A percentile compares a stretch with the other conserved stretches of the same genome.
phyloP scores from a whole-genome alignment of 345 rosid genomes.

The Conringia planisiliqua region DNA sequence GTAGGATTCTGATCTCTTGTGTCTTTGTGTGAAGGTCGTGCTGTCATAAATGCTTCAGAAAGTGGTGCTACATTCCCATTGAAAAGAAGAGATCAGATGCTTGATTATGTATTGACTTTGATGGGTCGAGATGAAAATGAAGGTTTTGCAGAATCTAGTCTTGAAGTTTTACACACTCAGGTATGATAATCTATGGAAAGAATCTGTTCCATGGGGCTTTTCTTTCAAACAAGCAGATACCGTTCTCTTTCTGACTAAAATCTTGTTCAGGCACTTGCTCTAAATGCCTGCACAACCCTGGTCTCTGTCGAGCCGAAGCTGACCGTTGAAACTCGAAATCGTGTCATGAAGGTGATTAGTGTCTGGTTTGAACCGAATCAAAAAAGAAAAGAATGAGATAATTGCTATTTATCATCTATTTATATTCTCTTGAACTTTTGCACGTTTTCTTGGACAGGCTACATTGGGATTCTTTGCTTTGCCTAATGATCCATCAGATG shows the following conservation, averaged over 20 bases:
- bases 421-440: conserved; percentile 2
- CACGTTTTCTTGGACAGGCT: conserved; percentile 57
- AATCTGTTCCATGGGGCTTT: conserved; percentile 4
- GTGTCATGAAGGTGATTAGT: conserved; percentile 72
- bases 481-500: conserved; percentile 84
- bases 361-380: neutral
- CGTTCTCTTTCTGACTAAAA: conserved; percentile 27
- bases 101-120: conserved; percentile 86
- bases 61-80: conserved; percentile 85
- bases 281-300: conserved; percentile 92
- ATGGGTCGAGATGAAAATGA: conserved; percentile 92
- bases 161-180: conserved; percentile 86
- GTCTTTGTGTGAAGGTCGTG: conserved; percentile 59
- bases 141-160: conserved; percentile 78
- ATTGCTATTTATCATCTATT: neutral
- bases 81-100: conserved; percentile 79
- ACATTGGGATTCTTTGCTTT: conserved; percentile 92
- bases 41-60: conserved; percentile 92
- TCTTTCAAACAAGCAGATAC: conserved; percentile 12
- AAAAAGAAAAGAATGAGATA: neutral
- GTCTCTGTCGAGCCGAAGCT: conserved; percentile 97
- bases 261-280: conserved; percentile 75
- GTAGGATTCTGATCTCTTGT: conserved; percentile 19
- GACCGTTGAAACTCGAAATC: conserved; percentile 91
- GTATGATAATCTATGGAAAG: conserved; percentile 33